Evolutionary conservation across 2,329 filamentous ascomycete species (phyloP), one percentile per base, ranked within the genome.

Genomic region (Cercospora sesami): DNA sequence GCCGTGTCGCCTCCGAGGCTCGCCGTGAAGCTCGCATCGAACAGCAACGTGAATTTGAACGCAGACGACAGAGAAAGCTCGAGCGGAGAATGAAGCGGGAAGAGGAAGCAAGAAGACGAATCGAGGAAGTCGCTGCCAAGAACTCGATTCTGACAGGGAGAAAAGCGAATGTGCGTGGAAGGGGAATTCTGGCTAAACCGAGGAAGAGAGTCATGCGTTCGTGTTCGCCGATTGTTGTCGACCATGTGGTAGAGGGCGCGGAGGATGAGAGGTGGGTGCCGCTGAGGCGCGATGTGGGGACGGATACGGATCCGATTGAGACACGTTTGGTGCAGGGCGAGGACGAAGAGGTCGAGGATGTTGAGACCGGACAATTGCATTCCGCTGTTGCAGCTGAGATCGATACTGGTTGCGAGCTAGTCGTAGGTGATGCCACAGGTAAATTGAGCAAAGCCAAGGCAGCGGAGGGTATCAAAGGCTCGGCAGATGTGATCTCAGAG

Each of bases 221-320:
- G 14, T 12, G 10, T 53, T 28, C 21, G 10, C 48, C 10, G 14
- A 21, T 53, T 14, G 48, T 53, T 23, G 48, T 53, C 23, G 23
- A 23, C 23, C 21, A 53, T 28, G 5, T 12, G 1, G 3, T 53
- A 21, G 48, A 53, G 23, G 48, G 48, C 18, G 48, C 48, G 23
- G 48, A 16, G 23, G 48, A 53, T 14, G 48, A 53, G 23, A 23
- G 14, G 14, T 53, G 48, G 48, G 14, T 39, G 31, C 58, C 58
- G 4, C 23, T 39, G 28, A 39, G 30, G 14, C 58, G 58, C 5
- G 58, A 60, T 26, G 31, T 42, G 42, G 58, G 31, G 33, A 60
- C 58, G 21, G 58, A 33, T 18, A 60, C 58, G 8, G 58, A 42
- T 42, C 58, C 58, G 18, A n/a, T 60, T 26, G 18, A 60, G n/a